phyloP scores from a whole-genome alignment of 805 yeast genomes.

The Naumovozyma dairenensis region DNA sequence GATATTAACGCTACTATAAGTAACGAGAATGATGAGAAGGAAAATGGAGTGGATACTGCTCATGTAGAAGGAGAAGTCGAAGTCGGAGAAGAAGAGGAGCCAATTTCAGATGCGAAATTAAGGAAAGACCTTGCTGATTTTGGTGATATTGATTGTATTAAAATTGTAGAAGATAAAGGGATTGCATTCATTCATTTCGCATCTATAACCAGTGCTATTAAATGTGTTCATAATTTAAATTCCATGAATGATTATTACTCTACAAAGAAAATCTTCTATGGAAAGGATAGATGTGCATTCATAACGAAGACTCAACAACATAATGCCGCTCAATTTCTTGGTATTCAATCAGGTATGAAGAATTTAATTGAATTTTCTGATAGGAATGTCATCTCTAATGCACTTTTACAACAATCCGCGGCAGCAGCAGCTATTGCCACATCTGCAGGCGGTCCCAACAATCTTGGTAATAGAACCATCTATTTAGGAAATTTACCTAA shows the following conservation, averaged over 20 bases:
- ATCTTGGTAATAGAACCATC: slow-evolving; percentile 87
- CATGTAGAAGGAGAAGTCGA: slow-evolving; percentile 4
- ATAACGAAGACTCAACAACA: slow-evolving; percentile 93
- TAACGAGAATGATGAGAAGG: slow-evolving; percentile 1
- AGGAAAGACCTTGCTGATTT: slow-evolving; percentile 55
- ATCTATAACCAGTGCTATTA: slow-evolving; percentile 75
- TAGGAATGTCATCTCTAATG: slow-evolving; percentile 49
- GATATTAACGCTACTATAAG: not conserved
- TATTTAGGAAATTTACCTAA: slow-evolving; percentile 86
- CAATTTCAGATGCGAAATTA: slow-evolving; percentile 51
- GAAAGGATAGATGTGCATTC: slow-evolving; percentile 91
- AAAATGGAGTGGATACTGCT: too few species aligned
- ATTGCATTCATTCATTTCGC: slow-evolving; percentile 88
- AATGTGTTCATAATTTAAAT: slow-evolving; percentile 70
- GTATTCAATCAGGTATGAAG: slow-evolving; percentile 83
- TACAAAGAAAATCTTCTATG: slow-evolving; percentile 75
- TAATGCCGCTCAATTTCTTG: slow-evolving; percentile 90
- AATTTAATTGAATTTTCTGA: slow-evolving; percentile 64
- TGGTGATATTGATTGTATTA: slow-evolving; percentile 81
- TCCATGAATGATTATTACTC: slow-evolving; percentile 54
- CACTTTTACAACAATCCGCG: slow-evolving; percentile 84
- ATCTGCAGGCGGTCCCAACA: slow-evolving; percentile 85
- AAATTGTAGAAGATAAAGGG: slow-evolving; percentile 68
- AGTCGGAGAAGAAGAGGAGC: slow-evolving; percentile 11
- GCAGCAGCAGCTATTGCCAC: slow-evolving; percentile 98